phyloP scores from a whole-genome alignment of 768 basidiomycete species.

The Crucibulum laeve region DNA sequence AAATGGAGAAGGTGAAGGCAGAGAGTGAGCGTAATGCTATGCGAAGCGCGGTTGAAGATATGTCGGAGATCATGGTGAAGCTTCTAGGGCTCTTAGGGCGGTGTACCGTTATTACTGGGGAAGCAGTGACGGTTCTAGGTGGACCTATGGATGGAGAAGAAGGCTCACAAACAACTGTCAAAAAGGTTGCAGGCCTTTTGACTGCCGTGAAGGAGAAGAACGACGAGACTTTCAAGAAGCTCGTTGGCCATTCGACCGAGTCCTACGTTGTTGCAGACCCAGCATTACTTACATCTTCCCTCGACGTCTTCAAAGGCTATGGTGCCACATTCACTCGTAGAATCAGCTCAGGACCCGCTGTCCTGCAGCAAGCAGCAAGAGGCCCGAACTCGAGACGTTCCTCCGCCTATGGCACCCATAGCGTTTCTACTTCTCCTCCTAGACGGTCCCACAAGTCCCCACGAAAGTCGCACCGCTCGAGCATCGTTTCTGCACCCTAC shows the following conservation, averaged over 20 bases:
- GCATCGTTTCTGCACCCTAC: conserved; percentile 54
- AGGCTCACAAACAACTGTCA: conserved; percentile 24
- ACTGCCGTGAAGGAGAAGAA: conserved; percentile 58
- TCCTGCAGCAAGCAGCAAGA: conserved; percentile 26
- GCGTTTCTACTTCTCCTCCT: conserved; percentile 50
- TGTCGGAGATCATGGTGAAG: conserved; percentile 63
- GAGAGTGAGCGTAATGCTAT: conserved; percentile 64
- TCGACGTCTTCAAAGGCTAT: conserved; percentile 5
- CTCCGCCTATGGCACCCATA: conserved; percentile 33
- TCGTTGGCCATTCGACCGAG: conserved; percentile 66
- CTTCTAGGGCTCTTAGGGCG: conserved; percentile 80
- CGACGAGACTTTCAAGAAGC: conserved; percentile 59
- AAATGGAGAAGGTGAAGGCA: conserved; percentile 66
- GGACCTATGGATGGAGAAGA: conserved; percentile 27
- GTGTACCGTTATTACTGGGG: conserved; percentile 68
- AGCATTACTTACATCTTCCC: conserved; percentile 42
- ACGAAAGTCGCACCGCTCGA: conserved; percentile 69
- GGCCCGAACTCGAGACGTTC: conserved; percentile 28
- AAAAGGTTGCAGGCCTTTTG: conserved; percentile 48
- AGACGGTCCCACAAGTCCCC: conserved; percentile 55
- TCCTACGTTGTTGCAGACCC: conserved; percentile 48
- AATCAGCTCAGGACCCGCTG: conserved; percentile 45
- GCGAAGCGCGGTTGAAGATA: conserved; percentile 54
- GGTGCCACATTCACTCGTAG: conserved; percentile 18
- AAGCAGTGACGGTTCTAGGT: conserved; percentile 39